phyloP scores from a whole-genome alignment of 2,329 filamentous ascomycete species.

The Colletotrichum filicis region DNA sequence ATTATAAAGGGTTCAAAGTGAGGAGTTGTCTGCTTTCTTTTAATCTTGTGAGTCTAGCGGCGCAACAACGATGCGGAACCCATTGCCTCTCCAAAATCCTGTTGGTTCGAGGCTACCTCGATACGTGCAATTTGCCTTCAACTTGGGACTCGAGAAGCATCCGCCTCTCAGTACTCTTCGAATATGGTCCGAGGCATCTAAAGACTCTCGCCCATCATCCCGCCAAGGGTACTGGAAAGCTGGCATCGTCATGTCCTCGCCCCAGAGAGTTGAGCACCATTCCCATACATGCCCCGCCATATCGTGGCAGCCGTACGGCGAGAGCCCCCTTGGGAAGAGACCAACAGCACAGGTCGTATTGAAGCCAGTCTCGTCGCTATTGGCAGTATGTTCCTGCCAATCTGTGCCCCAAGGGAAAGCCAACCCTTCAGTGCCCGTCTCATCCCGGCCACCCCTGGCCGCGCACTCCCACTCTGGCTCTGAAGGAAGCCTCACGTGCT shows the following conservation, averaged over 20 bases:
- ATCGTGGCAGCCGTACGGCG: conserved; percentile 8
- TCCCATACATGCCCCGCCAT: conserved; percentile 23
- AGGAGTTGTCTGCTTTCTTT: too few species aligned
- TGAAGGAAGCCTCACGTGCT: conserved; percentile 11
- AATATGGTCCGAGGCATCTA: background rate
- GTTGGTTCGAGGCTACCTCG: conserved; percentile 21
- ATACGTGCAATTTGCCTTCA: conserved; percentile 24
- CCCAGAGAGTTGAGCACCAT: conserved; percentile 28
- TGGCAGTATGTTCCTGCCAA: background rate
- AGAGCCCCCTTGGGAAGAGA: conserved; percentile 7
- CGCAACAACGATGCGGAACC: conserved; percentile 7
- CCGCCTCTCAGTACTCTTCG: conserved; percentile 5
- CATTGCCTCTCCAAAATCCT: conserved; percentile 16
- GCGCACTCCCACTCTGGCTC: conserved; percentile 21
- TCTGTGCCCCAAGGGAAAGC: conserved; percentile 2
- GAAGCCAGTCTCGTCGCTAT: conserved; percentile 2
- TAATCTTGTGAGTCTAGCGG: background rate
- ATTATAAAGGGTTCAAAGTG: too few species aligned
- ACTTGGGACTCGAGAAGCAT: background rate
- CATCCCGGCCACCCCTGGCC: background rate
- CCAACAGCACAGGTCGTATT: conserved; percentile 8
- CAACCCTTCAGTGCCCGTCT: background rate
- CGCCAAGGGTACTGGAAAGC: conserved; percentile 11
- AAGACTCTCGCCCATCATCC: background rate
- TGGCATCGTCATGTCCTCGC: conserved; percentile 8